phyloP scores from a whole-genome alignment of 2,329 filamentous ascomycete genomes.

The Leptographium flavum region DNA sequence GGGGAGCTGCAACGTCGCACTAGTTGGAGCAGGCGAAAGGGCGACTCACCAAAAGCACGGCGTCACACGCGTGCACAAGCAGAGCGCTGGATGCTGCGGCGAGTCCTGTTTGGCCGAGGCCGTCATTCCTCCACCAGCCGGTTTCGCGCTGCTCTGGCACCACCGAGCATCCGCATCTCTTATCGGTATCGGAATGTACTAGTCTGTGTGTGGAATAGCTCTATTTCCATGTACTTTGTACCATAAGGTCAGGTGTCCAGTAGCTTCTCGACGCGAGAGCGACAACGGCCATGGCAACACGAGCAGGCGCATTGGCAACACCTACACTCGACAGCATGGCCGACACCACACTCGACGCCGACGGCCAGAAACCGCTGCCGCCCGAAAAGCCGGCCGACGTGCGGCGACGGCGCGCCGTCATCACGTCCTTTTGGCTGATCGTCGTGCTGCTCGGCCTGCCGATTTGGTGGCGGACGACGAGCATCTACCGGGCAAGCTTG shows the following conservation, averaged over 20 bases:
- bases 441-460: slow-evolving; percentile 74
- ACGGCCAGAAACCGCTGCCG: slow-evolving; percentile 49
- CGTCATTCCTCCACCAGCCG: not conserved
- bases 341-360: too few species aligned
- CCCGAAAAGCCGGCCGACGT: slow-evolving; percentile 60
- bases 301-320: not conserved
- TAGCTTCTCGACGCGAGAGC: not conserved
- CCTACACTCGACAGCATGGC: slow-evolving; percentile 6
- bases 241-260: not conserved
- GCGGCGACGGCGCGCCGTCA: slow-evolving; percentile 56
- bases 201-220: not conserved
- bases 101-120: not conserved
- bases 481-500: slow-evolving; percentile 74
- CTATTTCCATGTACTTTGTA: not conserved
- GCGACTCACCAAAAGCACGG: too few species aligned
- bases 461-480: slow-evolving; percentile 92
- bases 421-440: slow-evolving; percentile 83
- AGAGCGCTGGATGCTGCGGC: too few species aligned
- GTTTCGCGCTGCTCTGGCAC: too few species aligned
- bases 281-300: not conserved
- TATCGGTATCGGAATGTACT: not conserved
- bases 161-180: not conserved
- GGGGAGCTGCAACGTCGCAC: too few species aligned
- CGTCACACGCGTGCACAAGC: too few species aligned
- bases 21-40: too few species aligned